Conservation (phyloP, 1,284 basidiomycete species). For the Ganoderma lucidum region DNA sequence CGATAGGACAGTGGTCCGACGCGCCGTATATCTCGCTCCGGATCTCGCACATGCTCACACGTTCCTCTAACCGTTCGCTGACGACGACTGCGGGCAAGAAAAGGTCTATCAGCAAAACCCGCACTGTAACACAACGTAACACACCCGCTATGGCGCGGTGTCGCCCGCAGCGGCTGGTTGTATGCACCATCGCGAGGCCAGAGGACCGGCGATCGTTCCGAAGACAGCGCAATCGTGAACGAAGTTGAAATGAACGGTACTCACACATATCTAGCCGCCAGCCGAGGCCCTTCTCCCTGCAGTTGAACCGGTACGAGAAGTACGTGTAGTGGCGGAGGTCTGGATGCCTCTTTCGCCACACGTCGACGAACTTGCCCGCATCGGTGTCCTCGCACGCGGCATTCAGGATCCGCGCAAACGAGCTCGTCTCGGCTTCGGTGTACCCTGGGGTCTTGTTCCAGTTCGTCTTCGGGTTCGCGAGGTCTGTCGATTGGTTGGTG, state of each 20-base stretch:
- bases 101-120: conserved; percentile 15
- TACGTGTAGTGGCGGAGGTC: conserved; percentile 80
- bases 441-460: conserved; percentile 87
- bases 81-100: conserved; percentile 61
- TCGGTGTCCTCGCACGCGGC: conserved; percentile 37
- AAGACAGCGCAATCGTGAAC: too few species aligned
- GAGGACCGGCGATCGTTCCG: too few species aligned
- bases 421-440: conserved; percentile 80
- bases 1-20: conserved; percentile 84
- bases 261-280: conserved; percentile 90
- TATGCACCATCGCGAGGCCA: not conserved
- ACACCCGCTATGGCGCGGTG: not conserved
- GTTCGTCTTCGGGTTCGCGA: conserved; percentile 70
- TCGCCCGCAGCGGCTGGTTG: not conserved
- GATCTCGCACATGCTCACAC: conserved; percentile 81
- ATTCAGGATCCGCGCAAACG: conserved; percentile 70
- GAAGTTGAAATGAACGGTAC: conserved; percentile 36
- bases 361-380: conserved; percentile 70
- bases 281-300: conserved; percentile 81
- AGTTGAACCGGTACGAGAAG: conserved; percentile 87
- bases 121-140: conserved; percentile 1
- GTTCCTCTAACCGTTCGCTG: conserved; percentile 69
- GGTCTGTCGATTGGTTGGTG: conserved; percentile 50
- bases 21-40: conserved; percentile 86
- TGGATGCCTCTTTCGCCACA: conserved; percentile 85